phyloP scores from a whole-genome alignment of 768 basidiomycete species.

The Suillus hirtellus region DNA sequence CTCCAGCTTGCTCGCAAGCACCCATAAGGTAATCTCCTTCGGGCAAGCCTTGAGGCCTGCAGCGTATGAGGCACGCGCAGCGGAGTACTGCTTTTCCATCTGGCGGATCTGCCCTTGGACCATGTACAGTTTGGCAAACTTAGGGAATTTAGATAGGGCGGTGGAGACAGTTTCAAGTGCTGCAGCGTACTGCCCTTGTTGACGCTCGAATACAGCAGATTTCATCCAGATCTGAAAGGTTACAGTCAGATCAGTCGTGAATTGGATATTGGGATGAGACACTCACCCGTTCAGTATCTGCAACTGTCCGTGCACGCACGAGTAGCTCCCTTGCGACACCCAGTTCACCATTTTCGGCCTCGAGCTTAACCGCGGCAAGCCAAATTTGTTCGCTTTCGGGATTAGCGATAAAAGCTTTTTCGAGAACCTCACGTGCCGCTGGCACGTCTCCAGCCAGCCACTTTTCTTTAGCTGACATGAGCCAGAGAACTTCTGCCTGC shows the following conservation, averaged over 20 bases:
- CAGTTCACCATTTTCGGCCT: constrained; percentile 92
- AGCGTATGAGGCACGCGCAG: constrained; percentile 79
- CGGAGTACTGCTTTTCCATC: constrained; percentile 53
- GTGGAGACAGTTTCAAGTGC: constrained; percentile 75
- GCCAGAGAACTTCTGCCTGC: constrained; percentile 94
- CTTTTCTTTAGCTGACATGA: constrained; percentile 98
- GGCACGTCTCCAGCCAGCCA: constrained; percentile 90
- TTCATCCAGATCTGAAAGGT: constrained; percentile 94
- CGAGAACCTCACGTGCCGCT: constrained; percentile 87
- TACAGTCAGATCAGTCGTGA: background rate
- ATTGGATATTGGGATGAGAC: background rate
- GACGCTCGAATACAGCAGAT: constrained; percentile 91
- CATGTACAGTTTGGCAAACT: constrained; percentile 94
- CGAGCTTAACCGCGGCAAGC: constrained; percentile 96
- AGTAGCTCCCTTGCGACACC: constrained; percentile 84
- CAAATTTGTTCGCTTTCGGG: constrained; percentile 97
- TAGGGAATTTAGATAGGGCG: constrained; percentile 83
- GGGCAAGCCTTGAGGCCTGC: constrained; percentile 86
- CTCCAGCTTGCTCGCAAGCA: constrained; percentile 85
- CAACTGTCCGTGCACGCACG: constrained; percentile 84
- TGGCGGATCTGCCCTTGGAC: constrained; percentile 93
- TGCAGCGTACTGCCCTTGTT: constrained; percentile 71
- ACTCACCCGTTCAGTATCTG: constrained; percentile 86
- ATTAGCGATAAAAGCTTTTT: constrained; percentile 89
- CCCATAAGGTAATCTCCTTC: constrained; percentile 84